Evolutionary conservation across 805 yeast species (phyloP).

Genomic region (Pichia insulana): DNA sequence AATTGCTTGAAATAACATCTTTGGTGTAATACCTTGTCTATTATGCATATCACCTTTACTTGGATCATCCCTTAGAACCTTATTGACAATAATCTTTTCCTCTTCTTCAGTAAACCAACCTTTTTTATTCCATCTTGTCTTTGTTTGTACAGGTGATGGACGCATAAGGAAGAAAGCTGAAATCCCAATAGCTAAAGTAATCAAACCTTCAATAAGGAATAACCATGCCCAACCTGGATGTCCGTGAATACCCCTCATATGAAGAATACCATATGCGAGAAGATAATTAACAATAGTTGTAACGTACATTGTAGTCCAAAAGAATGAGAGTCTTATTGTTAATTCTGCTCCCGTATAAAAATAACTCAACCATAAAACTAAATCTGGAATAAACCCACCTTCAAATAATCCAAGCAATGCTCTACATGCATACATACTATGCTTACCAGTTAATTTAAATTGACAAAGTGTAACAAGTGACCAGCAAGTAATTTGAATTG

Average conservation of each 20-base stretch:
- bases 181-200: conserved; percentile 47
- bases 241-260: conserved; percentile 36
- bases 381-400: conserved; percentile 65
- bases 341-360: conserved; percentile 55
- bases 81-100: conserved; percentile 48
- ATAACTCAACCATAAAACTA: conserved; percentile 55
- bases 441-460: conserved; percentile 32
- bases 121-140: conserved; percentile 20
- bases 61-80: conserved; percentile 57
- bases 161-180: conserved; percentile 25
- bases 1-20: conserved; percentile 32
- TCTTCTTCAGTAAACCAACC: conserved; percentile 44
- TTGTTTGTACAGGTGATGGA: conserved; percentile 28
- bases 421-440: conserved; percentile 40
- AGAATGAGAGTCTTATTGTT: conserved; percentile 47
- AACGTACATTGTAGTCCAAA: conserved; percentile 48
- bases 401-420: conserved; percentile 48
- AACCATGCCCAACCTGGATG: conserved; percentile 58
- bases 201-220: conserved; percentile 53
- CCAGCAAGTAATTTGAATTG: conserved; percentile 50
- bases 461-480: conserved; percentile 47
- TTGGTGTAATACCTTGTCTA: conserved; percentile 40
- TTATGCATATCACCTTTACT: conserved; percentile 57
- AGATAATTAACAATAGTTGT: conserved; percentile 40
- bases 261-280: conserved; percentile 42